Conservation (phyloP, 768 basidiomycete species). For the Pisolithus orientalis region DNA sequence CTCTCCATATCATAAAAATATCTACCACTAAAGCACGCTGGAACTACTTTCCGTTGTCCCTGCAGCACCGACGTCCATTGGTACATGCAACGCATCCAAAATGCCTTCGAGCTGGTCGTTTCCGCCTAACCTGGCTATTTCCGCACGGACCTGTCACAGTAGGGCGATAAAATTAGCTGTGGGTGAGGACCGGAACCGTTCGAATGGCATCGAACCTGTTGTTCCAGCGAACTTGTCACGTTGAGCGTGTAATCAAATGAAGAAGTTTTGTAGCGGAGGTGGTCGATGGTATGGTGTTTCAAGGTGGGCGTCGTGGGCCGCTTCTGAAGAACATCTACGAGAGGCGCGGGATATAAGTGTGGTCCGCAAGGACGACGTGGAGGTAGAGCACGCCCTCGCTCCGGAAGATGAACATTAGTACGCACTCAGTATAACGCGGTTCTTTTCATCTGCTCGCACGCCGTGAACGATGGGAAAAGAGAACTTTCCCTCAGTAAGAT, state of each 20-base stretch:
- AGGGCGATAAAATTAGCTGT: neutral
- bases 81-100: constrained; percentile 48
- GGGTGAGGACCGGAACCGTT: no score
- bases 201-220: constrained; percentile 33
- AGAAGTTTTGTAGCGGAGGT: constrained; percentile 65
- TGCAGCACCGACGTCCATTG: constrained; percentile 2
- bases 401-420: neutral
- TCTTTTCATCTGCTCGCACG: constrained; percentile 70
- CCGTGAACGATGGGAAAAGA: constrained; percentile 75
- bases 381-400: neutral
- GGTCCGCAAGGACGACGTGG: neutral
- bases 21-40: no score
- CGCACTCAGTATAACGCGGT: constrained; percentile 81
- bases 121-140: constrained; percentile 73
- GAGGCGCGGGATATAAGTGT: neutral
- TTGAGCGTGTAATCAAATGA: constrained; percentile 82
- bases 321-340: constrained; percentile 84
- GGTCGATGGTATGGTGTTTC: constrained; percentile 76
- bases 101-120: constrained; percentile 58
- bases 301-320: constrained; percentile 79
- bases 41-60: no score
- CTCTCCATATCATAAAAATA: no score
- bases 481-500: constrained; percentile 77
- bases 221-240: constrained; percentile 62
- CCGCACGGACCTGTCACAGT: constrained; percentile 39